Evolutionary conservation across 1,139 yeast genomes (phyloP), one percentile per base, ranked within the genome.

Genomic region (Casaregolazyma lundiana): DNA sequence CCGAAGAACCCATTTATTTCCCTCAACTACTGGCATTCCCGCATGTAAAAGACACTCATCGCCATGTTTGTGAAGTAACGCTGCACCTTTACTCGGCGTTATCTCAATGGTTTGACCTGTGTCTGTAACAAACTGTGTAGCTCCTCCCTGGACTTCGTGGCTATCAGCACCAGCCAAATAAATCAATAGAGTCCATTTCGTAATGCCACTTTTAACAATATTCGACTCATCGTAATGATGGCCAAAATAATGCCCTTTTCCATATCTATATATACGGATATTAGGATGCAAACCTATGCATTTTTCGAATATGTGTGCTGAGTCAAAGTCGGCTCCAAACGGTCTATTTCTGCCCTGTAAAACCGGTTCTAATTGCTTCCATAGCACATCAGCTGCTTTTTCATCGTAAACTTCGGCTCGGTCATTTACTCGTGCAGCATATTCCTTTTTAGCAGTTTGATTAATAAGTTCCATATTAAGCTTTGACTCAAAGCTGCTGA

Each of bases 151-250:
- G 45, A 80, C 74, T 36, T 77, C 47, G 7, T 40, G 37, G 19
- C n/a, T 18, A 8, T 22, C 41, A 11, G 9, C 24, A n/a, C 50
- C 86, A 1, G 82, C 77, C 38, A 81, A 64, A 55, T 81, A 81
- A 1, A 81, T 67, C 40, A 81, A 65, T 29, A 81, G 60, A 0
- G 87, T 81, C 86, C 86, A 80, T 50, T 67, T 70, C 0, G 85
- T 80, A 9, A 50, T 59, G 1, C 78, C 79, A 46, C 55, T 52
- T 4, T 62, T 54, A 38, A 74, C 72, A 4, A 50, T 49, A 1
- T 78, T 83, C 8, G 79, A 70, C 41, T 80, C 86, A 54, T 81
- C 87, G 55, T 78, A 80, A 58, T 81, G 86, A 52, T 75, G 71
- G 4, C 78, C 82, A 54, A 81, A 81, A 59, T 74, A 79, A 50